These are phyloP conservation scores for Candida sphagnicola DNA, from an alignment of 805 yeast genomes.

Conservation along the genomic window DNA sequence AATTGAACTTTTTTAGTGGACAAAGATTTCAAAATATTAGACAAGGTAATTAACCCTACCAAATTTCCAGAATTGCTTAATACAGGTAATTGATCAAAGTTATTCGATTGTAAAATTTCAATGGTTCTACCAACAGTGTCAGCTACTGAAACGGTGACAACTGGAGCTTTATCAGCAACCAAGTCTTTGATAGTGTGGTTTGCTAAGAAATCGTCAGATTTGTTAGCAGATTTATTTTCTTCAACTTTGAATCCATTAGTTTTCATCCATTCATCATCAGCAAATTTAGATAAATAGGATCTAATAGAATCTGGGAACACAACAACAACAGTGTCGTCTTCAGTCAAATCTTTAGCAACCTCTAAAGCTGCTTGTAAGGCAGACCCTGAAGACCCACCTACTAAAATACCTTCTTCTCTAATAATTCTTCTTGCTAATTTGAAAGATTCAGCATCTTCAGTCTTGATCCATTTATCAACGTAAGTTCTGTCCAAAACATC, in stretches of 20 bases:
- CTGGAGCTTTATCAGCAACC: constrained; percentile 64
- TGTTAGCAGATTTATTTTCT: constrained; percentile 35
- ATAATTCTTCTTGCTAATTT: constrained; percentile 77
- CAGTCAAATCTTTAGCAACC: constrained; percentile 64
- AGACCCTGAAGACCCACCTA: constrained; percentile 88
- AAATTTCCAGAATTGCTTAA: constrained; percentile 56
- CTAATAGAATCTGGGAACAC: constrained; percentile 85
- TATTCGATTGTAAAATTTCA: constrained; percentile 65
- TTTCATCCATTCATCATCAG: constrained; percentile 88
- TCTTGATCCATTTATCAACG: constrained; percentile 81
- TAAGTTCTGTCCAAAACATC: constrained; percentile 64
- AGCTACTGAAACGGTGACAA: constrained; percentile 62
- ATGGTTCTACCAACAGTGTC: constrained; percentile 64
- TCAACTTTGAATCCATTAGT: constrained; percentile 67
- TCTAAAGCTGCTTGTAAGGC: constrained; percentile 77
- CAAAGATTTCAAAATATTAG: constrained; percentile 63
- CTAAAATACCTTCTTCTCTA: constrained; percentile 79
- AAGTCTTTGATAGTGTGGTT: constrained; percentile 58
- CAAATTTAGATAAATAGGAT: constrained; percentile 82
- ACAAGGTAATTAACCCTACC: constrained; percentile 72
- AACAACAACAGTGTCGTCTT: constrained; percentile 72
- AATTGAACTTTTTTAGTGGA: constrained; percentile 57
- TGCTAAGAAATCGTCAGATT: constrained; percentile 39
- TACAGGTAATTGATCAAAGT: constrained; percentile 85
- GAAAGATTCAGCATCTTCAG: constrained; percentile 79